phyloP scores from a whole-genome alignment of 78 protist genomes.

The Emiliania huxleyi region DNA sequence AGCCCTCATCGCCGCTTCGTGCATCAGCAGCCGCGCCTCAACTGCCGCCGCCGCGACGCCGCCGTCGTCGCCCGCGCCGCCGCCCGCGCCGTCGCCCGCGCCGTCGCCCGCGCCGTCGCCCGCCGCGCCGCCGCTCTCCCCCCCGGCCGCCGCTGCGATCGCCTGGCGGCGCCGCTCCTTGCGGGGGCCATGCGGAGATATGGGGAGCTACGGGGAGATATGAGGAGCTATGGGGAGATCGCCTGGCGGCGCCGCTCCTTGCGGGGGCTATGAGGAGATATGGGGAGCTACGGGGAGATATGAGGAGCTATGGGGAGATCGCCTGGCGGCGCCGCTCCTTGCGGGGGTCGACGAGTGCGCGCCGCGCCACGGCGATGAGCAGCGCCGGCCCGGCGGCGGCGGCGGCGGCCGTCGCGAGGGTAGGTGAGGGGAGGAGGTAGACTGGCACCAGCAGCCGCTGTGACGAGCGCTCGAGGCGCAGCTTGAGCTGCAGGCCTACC shows the following conservation, averaged over 20 bases:
- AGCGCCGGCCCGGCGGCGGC: not conserved
- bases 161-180: not conserved
- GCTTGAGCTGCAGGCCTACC: not conserved
- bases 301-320: too few relatives aligned
- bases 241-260: not conserved
- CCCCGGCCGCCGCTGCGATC: not conserved
- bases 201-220: too few relatives aligned
- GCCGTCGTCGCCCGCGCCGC: not conserved
- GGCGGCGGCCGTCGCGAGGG: not conserved
- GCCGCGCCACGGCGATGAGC: not conserved
- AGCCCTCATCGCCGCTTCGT: not conserved
- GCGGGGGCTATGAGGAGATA: too few relatives aligned
- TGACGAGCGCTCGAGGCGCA: not conserved
- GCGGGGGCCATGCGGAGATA: too few relatives aligned
- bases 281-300: too few relatives aligned
- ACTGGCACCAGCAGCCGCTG: not conserved
- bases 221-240: too few relatives aligned
- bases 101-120: not conserved
- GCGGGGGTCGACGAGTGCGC: not conserved
- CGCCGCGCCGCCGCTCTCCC: not conserved
- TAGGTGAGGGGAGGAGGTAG: not conserved
- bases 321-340: not conserved
- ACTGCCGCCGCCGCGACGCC: not conserved
- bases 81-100: not conserved
- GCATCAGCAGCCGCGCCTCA: not conserved